Base-by-base conservation (phyloP, 192 early-diverging fungal genomes). In the Phycomyces blakesleeanus region DNA sequence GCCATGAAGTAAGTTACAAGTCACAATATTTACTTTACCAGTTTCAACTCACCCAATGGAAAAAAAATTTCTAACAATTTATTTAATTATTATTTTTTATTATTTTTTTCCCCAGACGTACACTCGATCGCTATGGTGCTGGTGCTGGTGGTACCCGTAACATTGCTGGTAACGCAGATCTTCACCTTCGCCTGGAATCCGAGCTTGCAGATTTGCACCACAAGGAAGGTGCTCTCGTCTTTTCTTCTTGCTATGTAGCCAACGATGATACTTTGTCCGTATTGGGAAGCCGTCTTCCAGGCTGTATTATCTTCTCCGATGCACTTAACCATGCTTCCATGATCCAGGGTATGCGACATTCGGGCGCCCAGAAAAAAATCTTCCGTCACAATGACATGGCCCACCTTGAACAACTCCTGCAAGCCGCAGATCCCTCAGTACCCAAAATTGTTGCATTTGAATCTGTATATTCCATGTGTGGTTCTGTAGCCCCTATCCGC, bases 91-190 rank as follows among this genome's bases (percentile, higher is more conserved):
- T 24, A n/a, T 47, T 18, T 63, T 41, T 41, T 71, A 51, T 58
- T 27, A 55, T 16, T 74, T 24, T 21, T 42, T 37, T 24, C n/a
- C 52, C 38, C 53, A 90, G 86, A 66, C 64, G 78, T 6, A 92
- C 95, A 39, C 75, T 99, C 66, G 91, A 94, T 82, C 91, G 83
- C 61, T 99, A 99, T 79, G 97, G 97, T 34, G 93, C 97, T 52
- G 97, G 97, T 55, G 97, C 97, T 22, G 97, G 97, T 63, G 97
- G 97, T 64, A 99, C 97, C 20, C 89, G 97, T 64, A 99, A 99
- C 84, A 99, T 99, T 78, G 95, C 95, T 26, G 97, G 97, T 44
- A 99, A 99, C 78, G 92, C 94, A 57, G 91, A 91, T 64, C 87
- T 96, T 62, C 97, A 99, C 72, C 80, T 99, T 55, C 84, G 79